phyloP scores from a whole-genome alignment of 345 rosid species.

The Lenwebbia sp. region DNA sequence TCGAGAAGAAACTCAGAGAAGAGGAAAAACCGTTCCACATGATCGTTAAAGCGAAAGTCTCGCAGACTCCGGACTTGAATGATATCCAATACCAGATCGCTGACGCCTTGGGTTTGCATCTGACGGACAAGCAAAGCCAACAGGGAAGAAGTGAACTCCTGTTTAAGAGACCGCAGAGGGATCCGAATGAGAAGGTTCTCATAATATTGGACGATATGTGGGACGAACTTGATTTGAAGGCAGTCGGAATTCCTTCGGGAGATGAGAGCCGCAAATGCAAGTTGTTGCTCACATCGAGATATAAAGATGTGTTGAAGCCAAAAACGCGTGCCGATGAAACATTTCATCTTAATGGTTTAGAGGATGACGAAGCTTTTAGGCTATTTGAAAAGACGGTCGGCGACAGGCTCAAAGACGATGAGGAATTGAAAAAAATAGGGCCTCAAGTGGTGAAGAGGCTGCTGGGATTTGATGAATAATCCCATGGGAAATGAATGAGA shows the following conservation, averaged over 20 bases:
- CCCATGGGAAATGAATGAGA: too few species aligned
- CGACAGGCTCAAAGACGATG: too few species aligned
- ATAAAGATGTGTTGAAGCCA: neutral
- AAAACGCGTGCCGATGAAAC: neutral
- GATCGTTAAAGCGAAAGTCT: neutral
- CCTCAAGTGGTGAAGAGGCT: too few species aligned
- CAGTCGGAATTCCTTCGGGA: neutral
- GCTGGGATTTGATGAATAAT: too few species aligned
- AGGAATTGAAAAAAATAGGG: neutral
- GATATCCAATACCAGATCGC: neutral
- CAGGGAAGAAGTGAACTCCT: accelerated
- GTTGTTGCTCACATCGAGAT: neutral
- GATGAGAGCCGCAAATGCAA: neutral
- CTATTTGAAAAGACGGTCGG: neutral
- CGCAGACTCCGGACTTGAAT: neutral
- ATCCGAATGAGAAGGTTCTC: neutral
- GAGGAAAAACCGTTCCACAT: neutral
- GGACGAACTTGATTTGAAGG: neutral
- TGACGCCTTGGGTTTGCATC: neutral
- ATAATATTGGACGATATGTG: neutral
- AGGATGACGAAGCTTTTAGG: neutral
- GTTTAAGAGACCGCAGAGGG: accelerated
- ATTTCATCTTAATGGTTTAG: neutral
- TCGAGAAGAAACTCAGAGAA: neutral
- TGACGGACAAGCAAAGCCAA: neutral